These are phyloP conservation scores for Lophiostoma macrostomum DNA, from an alignment of 495 filamentous ascomycete species.

Conservation along the genomic window DNA sequence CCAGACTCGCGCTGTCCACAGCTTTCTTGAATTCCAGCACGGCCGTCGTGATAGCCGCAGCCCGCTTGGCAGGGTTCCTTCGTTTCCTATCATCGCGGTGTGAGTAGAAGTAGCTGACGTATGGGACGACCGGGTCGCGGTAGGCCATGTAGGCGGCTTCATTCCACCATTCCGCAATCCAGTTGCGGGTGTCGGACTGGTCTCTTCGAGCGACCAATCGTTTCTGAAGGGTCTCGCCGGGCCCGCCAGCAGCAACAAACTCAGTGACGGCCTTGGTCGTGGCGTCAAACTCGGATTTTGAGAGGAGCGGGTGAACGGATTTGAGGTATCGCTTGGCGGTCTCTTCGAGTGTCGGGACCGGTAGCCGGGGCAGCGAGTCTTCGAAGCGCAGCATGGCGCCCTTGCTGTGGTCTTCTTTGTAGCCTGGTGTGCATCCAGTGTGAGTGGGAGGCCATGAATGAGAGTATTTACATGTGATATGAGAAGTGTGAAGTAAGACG, in stretches of 20 bases:
- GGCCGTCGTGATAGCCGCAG: conserved; percentile 81
- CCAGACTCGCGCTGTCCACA: conserved; percentile 77
- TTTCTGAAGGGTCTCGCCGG: conserved; percentile 83
- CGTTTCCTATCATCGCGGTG: conserved; percentile 89
- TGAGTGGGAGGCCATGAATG: conserved; percentile 4
- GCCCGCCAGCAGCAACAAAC: conserved; percentile 76
- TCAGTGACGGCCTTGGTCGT: conserved; percentile 80
- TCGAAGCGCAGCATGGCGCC: conserved; percentile 94
- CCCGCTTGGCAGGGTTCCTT: conserved; percentile 85
- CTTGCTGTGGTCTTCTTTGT: conserved; percentile 87
- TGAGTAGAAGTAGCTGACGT: conserved; percentile 99
- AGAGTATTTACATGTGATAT: conserved; percentile 27
- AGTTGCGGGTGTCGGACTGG: conserved; percentile 84
- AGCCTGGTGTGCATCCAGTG: conserved; percentile 55
- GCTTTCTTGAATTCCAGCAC: conserved; percentile 90
- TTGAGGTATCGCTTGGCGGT: conserved; percentile 89
- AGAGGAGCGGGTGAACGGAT: conserved; percentile 80
- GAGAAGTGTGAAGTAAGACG: no score
- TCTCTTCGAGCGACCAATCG: conserved; percentile 77
- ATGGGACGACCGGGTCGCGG: conserved; percentile 94
- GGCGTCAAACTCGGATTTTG: conserved; percentile 64
- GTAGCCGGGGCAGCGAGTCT: conserved; percentile 86
- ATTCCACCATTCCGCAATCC: conserved; percentile 98
- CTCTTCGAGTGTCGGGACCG: conserved; percentile 91
- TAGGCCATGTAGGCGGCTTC: conserved; percentile 84